phyloP scores from a whole-genome alignment of 2,329 filamentous ascomycete species.

The Colletotrichum sp. region DNA sequence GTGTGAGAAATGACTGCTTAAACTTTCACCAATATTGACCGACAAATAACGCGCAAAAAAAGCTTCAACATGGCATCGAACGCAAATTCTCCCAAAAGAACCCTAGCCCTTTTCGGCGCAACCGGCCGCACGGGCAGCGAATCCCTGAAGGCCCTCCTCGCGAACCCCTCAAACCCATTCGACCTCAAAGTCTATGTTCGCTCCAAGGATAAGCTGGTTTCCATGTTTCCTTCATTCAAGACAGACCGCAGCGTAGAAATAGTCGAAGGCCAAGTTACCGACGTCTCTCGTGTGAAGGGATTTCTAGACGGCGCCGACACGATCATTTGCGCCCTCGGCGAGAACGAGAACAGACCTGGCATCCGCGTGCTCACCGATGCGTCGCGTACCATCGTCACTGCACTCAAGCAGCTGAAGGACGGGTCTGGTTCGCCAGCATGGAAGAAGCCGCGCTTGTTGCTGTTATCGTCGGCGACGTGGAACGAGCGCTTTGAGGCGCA shows the following conservation, averaged over 20 bases:
- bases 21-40: not conserved
- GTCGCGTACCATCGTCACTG: not conserved
- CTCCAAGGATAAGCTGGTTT: not conserved
- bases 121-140: conserved; percentile 13
- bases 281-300: not conserved
- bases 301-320: conserved; percentile 3
- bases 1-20: not conserved
- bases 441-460: not conserved
- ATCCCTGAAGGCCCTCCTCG: not conserved
- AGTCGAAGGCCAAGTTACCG: conserved; percentile 10
- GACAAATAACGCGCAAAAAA: not conserved
- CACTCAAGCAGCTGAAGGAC: not conserved
- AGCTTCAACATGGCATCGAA: not conserved
- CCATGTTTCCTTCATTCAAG: not conserved
- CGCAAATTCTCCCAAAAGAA: not conserved
- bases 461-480: conserved; percentile 10
- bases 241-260: not conserved
- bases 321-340: conserved; percentile 7
- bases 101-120: conserved; percentile 12
- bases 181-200: conserved; percentile 3
- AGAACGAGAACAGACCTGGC: conserved; percentile 5
- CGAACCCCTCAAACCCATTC: not conserved
- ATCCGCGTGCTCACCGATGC: not conserved
- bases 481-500: not conserved
- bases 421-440: not conserved